Conservation (phyloP, 2,329 filamentous ascomycete species). For the Aspergillus fumigatus region DNA sequence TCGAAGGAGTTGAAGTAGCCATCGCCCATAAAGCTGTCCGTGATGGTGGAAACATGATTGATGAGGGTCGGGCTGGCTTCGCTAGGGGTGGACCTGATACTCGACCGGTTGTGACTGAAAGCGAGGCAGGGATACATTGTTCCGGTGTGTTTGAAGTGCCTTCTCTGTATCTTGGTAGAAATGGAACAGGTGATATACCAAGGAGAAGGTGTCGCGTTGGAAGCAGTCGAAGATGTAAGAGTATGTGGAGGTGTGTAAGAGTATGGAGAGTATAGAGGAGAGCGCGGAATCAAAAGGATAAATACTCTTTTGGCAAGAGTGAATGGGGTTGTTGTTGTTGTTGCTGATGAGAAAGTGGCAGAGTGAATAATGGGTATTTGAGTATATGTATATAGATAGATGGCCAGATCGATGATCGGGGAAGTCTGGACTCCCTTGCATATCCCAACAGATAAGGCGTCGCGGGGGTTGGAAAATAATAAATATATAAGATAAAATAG, state of each 20-base stretch:
- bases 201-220: background rate
- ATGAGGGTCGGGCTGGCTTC: slow-evolving; percentile 14
- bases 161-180: background rate
- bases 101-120: slow-evolving; percentile 18
- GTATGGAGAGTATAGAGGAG: background rate
- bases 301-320: slow-evolving; percentile 3
- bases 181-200: background rate
- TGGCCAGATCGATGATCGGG: slow-evolving; percentile 23
- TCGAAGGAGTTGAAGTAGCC: slow-evolving; percentile 22
- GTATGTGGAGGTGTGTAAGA: background rate
- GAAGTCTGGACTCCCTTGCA: slow-evolving; percentile 24
- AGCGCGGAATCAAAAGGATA: slow-evolving; percentile 3
- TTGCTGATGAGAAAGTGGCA: slow-evolving; percentile 1
- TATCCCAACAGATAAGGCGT: slow-evolving; percentile 23
- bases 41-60: slow-evolving; percentile 16
- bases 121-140: slow-evolving; percentile 20
- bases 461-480: slow-evolving; percentile 10
- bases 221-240: background rate
- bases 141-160: slow-evolving; percentile 5
- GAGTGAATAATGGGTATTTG: slow-evolving; percentile 2
- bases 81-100: slow-evolving; percentile 18
- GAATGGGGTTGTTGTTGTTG: background rate
- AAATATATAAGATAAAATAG: too few species aligned
- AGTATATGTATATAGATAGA: slow-evolving; percentile 3
- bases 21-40: slow-evolving; percentile 16